Conservation (phyloP, 2,329 filamentous ascomycete species). For the Aspergillus melleus region DNA sequence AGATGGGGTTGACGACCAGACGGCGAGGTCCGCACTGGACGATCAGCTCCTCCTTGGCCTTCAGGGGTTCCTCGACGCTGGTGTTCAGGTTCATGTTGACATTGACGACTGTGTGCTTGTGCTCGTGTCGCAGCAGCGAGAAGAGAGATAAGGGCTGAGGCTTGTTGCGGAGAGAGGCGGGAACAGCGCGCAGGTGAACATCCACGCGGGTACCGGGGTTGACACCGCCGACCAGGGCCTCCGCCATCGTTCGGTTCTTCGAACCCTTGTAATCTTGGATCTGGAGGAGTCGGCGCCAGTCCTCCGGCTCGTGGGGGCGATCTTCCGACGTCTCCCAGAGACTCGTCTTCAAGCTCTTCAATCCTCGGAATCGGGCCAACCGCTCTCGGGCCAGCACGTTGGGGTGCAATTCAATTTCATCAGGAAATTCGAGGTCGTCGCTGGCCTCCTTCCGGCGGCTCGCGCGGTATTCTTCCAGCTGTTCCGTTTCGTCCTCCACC, state of each 20-base stretch:
- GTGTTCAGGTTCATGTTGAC: conserved; percentile 84
- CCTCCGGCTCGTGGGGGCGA: conserved; percentile 78
- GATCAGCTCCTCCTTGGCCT: conserved; percentile 88
- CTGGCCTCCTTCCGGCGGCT: conserved; percentile 77
- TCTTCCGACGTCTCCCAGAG: conserved; percentile 90
- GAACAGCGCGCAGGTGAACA: conserved; percentile 68
- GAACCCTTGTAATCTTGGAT: conserved; percentile 88
- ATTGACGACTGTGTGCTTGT: conserved; percentile 89
- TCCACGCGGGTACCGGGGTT: conserved; percentile 79
- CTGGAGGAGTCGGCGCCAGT: conserved; percentile 83
- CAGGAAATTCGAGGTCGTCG: conserved; percentile 92
- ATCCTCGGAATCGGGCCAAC: conserved; percentile 79
- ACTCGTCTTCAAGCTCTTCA: conserved; percentile 88
- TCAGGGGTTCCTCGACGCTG: conserved; percentile 72
- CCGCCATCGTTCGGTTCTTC: conserved; percentile 71
- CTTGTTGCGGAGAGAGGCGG: conserved; percentile 52
- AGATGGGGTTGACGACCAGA: conserved; percentile 84
- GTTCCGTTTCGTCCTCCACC: conserved; percentile 79
- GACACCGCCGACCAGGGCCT: conserved; percentile 86
- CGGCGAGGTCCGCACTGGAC: conserved; percentile 87
- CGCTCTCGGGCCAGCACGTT: conserved; percentile 83
- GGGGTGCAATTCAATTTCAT: conserved; percentile 93
- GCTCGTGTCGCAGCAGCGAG: conserved; percentile 88
- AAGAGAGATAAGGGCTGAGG: conserved; percentile 70
- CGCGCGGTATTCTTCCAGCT: conserved; percentile 78